phyloP scores from a whole-genome alignment of 2,329 filamentous ascomycete species.

The Fusarium virguliforme region DNA sequence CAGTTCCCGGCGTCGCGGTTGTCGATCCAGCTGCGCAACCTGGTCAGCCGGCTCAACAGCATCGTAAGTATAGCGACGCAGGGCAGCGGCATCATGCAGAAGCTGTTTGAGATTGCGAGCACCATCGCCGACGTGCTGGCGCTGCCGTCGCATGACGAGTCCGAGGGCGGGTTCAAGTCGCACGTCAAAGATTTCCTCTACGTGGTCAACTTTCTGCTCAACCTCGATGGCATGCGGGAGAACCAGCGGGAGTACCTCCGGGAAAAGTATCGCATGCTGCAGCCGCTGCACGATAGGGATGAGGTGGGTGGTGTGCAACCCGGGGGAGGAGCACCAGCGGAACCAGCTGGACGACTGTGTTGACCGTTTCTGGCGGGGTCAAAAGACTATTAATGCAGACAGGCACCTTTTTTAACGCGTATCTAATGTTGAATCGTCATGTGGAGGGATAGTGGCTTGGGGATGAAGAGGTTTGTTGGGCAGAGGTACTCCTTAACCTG shows the following conservation, averaged over 20 bases:
- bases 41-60: constrained; percentile 57
- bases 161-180: constrained; percentile 62
- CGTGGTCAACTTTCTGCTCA: constrained; percentile 66
- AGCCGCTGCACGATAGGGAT: constrained; percentile 49
- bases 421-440: neutral
- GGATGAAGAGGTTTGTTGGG: neutral
- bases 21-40: constrained; percentile 58
- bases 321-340: constrained; percentile 11
- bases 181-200: constrained; percentile 70
- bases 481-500: neutral
- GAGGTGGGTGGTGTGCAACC: constrained; percentile 6
- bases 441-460: neutral
- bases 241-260: constrained; percentile 61
- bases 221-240: constrained; percentile 64
- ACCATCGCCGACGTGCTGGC: constrained; percentile 73
- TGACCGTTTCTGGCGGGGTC: neutral
- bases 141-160: constrained; percentile 60
- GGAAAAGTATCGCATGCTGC: constrained; percentile 58
- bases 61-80: constrained; percentile 67
- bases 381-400: neutral
- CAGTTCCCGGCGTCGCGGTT: constrained; percentile 60
- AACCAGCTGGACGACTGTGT: neutral
- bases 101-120: constrained; percentile 73
- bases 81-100: constrained; percentile 71
- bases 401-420: neutral